Percentiles rank a stretch among this genome's conserved stretches.
Conservation (phyloP, 2,329 filamentous ascomycete species). For the Monilinia aucupariae region DNA sequence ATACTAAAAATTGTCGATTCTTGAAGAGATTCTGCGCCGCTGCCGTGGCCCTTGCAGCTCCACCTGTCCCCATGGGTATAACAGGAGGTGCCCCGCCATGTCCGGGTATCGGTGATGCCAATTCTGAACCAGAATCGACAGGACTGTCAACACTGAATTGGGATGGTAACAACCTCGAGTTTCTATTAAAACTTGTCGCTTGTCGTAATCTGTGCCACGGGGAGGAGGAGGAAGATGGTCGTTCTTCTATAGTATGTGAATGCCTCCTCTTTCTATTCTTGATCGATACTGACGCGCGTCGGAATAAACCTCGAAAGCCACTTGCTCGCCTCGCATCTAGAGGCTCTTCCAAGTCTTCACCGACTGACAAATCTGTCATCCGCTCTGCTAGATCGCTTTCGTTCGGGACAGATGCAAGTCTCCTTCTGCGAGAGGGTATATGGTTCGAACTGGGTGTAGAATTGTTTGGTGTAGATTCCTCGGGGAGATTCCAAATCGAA, state of each 20-base stretch:
- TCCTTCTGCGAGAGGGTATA: constrained; percentile 33
- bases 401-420: constrained; percentile 11
- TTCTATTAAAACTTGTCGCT: constrained; percentile 33
- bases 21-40: constrained; percentile 49
- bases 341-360: constrained; percentile 1
- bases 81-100: constrained; percentile 51
- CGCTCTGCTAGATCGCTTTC: constrained; percentile 3
- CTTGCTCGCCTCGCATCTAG: neutral
- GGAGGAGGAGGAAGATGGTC: constrained; percentile 26
- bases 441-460: constrained; percentile 11
- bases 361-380: constrained; percentile 4
- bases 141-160: constrained; percentile 19
- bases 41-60: constrained; percentile 54
- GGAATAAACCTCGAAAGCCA: constrained; percentile 25
- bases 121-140: constrained; percentile 25
- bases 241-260: constrained; percentile 29
- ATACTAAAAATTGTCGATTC: constrained; percentile 40
- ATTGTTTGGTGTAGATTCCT: neutral
- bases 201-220: constrained; percentile 32
- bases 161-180: constrained; percentile 24
- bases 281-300: constrained; percentile 33
- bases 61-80: constrained; percentile 54
- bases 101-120: constrained; percentile 30
- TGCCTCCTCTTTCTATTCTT: constrained; percentile 31
- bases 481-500: neutral